Conservation (phyloP, 2,329 filamentous ascomycete species). For the Aureobasidium sp. region DNA sequence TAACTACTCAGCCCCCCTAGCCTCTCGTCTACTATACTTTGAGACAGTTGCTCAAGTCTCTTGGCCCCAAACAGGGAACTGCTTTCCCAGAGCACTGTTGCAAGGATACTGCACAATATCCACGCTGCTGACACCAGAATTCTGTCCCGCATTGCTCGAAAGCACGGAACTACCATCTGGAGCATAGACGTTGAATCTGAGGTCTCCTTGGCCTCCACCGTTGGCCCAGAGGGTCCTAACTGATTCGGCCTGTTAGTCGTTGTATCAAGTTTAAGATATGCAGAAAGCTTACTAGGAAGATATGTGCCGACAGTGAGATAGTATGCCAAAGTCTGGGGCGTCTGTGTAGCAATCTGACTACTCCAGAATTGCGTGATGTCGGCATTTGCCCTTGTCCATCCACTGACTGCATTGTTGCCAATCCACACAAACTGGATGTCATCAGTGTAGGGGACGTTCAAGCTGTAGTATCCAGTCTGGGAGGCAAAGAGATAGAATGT, state of each 20-base stretch:
- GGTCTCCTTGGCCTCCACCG: slow-evolving; percentile 15
- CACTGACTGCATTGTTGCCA: slow-evolving; percentile 14
- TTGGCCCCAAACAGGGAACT: slow-evolving; percentile 16
- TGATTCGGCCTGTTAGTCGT: no score
- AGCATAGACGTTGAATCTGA: slow-evolving; percentile 15
- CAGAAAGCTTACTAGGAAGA: not conserved
- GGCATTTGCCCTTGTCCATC: slow-evolving; percentile 16
- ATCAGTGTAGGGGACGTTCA: slow-evolving; percentile 17
- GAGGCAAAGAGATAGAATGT: slow-evolving; percentile 17
- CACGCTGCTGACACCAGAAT: slow-evolving; percentile 11
- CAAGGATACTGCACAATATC: slow-evolving; percentile 13
- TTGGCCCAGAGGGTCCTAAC: no score
- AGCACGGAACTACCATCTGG: slow-evolving; percentile 10
- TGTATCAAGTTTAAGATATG: no score
- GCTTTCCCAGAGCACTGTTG: slow-evolving; percentile 11
- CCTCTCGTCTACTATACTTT: no score
- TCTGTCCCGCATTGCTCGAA: not conserved
- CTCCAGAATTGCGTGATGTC: slow-evolving; percentile 16
- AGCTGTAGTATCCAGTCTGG: slow-evolving; percentile 15
- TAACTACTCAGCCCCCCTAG: no score
- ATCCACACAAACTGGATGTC: slow-evolving; percentile 16
- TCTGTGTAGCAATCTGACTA: slow-evolving; percentile 9
- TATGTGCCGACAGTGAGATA: slow-evolving; percentile 13
- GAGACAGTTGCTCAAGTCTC: not conserved
- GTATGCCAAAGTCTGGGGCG: slow-evolving; percentile 13